Conservation (phyloP, 1,284 basidiomycete species). For the Tylopilus sp. region DNA sequence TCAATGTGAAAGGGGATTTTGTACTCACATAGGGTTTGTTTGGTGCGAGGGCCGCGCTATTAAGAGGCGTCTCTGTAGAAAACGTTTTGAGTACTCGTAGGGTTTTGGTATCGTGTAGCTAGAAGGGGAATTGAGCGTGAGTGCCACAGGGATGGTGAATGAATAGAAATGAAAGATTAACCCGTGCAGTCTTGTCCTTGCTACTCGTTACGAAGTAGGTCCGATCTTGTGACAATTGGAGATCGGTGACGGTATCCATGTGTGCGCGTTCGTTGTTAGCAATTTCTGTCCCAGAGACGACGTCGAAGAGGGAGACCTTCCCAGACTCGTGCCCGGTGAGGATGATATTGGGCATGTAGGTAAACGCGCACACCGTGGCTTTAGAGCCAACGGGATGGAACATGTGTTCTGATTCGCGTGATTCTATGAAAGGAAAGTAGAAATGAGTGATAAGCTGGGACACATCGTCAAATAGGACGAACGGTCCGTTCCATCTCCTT, state of each 20-base stretch:
- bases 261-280: slow-evolving; percentile 83
- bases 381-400: slow-evolving; percentile 93
- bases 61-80: slow-evolving; percentile 92
- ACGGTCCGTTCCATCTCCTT: slow-evolving; percentile 78
- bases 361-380: slow-evolving; percentile 93
- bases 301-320: slow-evolving; percentile 88
- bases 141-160: not conserved
- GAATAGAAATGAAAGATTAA: slow-evolving; percentile 40
- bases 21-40: slow-evolving; percentile 75
- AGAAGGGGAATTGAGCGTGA: slow-evolving; percentile 4
- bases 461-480: slow-evolving; percentile 2
- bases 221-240: slow-evolving; percentile 88
- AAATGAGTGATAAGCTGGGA: not conserved
- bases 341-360: slow-evolving; percentile 76
- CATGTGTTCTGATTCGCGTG: slow-evolving; percentile 69
- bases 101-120: slow-evolving; percentile 90
- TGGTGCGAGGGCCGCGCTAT: slow-evolving; percentile 88
- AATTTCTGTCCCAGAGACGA: slow-evolving; percentile 85
- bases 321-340: slow-evolving; percentile 96
- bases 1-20: slow-evolving; percentile 1
- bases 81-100: slow-evolving; percentile 92
- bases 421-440: slow-evolving; percentile 49
- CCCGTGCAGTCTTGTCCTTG: slow-evolving; percentile 95
- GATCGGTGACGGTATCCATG: slow-evolving; percentile 82
- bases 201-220: slow-evolving; percentile 96